These are phyloP conservation scores for Globisporangium nunn DNA, from an alignment of 352 stramenopile species.

Conservation along the genomic window DNA sequence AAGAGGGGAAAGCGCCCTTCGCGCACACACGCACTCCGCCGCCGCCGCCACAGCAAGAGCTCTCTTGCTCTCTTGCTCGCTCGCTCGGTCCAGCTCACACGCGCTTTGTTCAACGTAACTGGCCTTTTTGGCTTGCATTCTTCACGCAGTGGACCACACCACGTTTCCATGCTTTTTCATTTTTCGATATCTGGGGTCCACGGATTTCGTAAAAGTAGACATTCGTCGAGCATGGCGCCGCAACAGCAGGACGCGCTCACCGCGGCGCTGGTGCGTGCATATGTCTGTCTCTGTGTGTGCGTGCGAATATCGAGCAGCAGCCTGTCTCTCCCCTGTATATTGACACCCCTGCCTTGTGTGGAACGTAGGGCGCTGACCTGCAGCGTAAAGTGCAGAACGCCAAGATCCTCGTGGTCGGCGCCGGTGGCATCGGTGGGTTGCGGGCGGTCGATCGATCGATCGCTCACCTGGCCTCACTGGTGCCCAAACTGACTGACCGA, in stretches of 20 bases:
- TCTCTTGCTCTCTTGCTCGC: background rate
- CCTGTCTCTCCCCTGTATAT: background rate
- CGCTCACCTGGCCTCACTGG: background rate
- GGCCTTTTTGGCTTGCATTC: background rate
- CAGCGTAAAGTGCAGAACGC: constrained; percentile 60
- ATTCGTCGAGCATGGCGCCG: constrained; percentile 17
- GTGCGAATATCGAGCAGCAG: background rate
- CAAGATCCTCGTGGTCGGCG: constrained; percentile 95
- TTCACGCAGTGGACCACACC: background rate
- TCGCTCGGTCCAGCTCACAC: too few species aligned
- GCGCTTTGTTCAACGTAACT: background rate
- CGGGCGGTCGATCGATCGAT: background rate
- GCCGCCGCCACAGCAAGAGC: background rate
- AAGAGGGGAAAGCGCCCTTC: background rate
- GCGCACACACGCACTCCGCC: too few species aligned
- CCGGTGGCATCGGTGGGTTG: constrained; percentile 93
- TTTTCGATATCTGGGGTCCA: background rate
- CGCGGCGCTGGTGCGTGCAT: constrained; percentile 43
- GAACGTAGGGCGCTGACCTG: constrained; percentile 45
- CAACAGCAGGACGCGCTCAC: constrained; percentile 9
- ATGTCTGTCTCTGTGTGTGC: background rate
- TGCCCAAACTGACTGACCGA: background rate
- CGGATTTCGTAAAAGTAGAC: background rate
- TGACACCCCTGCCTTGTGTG: background rate
- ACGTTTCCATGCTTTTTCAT: background rate